Percentiles rank a stretch among this genome's conserved stretches.
These are phyloP conservation scores for Petunia axillaris DNA, from an alignment of 257 asterid species.

Conservation along the genomic window DNA sequence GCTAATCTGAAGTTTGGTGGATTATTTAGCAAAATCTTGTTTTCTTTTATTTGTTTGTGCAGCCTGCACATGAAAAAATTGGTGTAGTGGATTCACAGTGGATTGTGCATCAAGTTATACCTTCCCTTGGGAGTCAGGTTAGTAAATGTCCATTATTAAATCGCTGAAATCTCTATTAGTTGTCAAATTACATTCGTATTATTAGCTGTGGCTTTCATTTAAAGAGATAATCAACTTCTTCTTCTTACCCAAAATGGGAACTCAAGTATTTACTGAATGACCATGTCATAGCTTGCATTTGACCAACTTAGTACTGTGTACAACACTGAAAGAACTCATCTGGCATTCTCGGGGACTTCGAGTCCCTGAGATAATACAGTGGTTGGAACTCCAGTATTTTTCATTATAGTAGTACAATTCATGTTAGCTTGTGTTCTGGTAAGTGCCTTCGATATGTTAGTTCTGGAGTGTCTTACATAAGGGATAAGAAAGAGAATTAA, in stretches of 20 bases:
- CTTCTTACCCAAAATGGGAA: neutral
- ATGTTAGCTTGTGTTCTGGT: neutral
- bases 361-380: neutral
- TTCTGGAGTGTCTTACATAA: neutral
- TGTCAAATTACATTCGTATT: slow-evolving; percentile 1
- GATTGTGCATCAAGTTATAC: slow-evolving; percentile 45
- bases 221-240: neutral
- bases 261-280: neutral
- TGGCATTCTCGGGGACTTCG: neutral
- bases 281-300: neutral
- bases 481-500: neutral
- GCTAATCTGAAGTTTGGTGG: neutral
- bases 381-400: neutral
- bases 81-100: slow-evolving; percentile 49
- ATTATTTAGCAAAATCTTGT: neutral
- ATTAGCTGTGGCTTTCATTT: neutral
- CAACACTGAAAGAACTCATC: neutral
- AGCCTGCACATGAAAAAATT: slow-evolving; percentile 46
- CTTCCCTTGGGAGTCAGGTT: slow-evolving; percentile 47
- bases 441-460: neutral
- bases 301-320: neutral
- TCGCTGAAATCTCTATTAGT: neutral
- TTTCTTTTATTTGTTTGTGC: slow-evolving; percentile 1
- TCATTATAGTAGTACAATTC: neutral
- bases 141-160: slow-evolving; percentile 10